Percentiles rank a stretch among this genome's conserved stretches.
Conservation (phyloP, 305 asterid genomes). For the Fraxinus platypoda region DNA sequence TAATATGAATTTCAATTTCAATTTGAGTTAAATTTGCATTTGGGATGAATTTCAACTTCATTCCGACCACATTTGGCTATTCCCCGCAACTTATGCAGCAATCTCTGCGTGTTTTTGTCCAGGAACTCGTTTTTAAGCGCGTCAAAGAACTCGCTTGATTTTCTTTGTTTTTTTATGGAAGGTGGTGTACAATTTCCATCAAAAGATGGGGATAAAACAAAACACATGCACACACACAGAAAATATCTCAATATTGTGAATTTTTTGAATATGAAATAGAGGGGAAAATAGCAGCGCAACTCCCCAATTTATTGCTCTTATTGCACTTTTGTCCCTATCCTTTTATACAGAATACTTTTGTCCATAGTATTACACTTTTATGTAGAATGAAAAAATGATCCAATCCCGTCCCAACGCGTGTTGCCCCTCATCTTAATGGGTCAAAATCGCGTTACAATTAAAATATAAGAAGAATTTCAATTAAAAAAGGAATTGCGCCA, state of each 20-base stretch:
- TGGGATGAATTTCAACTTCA: conserved; percentile 20
- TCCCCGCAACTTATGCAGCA: conserved; percentile 72
- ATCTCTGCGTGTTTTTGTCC: conserved; percentile 33
- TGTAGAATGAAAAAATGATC: neutral
- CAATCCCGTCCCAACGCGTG: neutral
- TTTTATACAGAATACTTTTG: neutral
- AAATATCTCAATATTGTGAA: neutral
- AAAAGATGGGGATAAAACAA: neutral
- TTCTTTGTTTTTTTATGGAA: neutral
- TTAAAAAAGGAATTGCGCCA: too few species aligned
- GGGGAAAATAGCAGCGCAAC: neutral
- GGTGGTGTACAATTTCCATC: neutral
- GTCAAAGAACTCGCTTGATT: conserved; percentile 8
- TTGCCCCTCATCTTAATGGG: neutral
- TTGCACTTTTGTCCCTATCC: neutral
- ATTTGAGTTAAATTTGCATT: conserved; percentile 51
- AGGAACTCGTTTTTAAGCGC: conserved; percentile 15
- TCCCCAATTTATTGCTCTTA: neutral
- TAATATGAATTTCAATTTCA: conserved; percentile 52
- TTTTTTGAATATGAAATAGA: neutral
- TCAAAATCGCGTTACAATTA: too few species aligned
- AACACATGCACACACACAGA: neutral
- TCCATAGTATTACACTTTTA: neutral
- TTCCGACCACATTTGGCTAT: conserved; percentile 59
- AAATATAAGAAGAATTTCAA: too few species aligned